Conservation (phyloP, 768 basidiomycete species). For the Dentipellis fragilis region DNA sequence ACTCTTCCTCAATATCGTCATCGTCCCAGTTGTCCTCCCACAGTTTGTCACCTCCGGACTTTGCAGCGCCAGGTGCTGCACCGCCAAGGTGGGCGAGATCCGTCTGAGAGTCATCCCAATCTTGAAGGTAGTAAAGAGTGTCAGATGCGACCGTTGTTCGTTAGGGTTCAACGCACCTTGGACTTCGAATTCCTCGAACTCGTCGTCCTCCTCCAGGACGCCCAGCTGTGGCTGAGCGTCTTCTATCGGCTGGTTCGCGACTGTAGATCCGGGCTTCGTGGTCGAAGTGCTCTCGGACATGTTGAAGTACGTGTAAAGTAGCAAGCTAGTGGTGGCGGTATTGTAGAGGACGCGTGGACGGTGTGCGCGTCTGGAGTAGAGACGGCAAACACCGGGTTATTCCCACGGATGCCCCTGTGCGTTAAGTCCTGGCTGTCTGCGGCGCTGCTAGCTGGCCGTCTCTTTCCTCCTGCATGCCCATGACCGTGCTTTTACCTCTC, state of each 20-base stretch:
- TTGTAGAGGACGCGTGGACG: too few species aligned
- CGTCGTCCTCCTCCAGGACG: conserved; percentile 94
- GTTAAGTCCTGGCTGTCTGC: too few species aligned
- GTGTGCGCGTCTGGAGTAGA: too few species aligned
- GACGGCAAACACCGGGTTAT: too few species aligned
- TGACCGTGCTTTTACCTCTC: too few species aligned
- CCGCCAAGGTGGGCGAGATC: conserved; percentile 72
- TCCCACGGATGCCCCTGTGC: too few species aligned
- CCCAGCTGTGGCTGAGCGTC: conserved; percentile 61
- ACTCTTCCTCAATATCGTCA: conserved; percentile 97
- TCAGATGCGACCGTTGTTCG: background rate
- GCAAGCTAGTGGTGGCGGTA: background rate
- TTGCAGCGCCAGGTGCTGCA: conserved; percentile 62
- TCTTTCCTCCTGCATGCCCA: too few species aligned
- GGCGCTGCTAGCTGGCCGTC: too few species aligned
- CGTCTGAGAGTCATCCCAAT: conserved; percentile 83
- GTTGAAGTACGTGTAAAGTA: background rate
- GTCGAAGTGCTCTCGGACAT: background rate
- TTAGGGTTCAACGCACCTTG: conserved; percentile 42
- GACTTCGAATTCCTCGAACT: conserved; percentile 88
- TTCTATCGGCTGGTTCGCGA: conserved; percentile 12
- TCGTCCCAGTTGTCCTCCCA: conserved; percentile 99
- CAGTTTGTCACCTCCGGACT: conserved; percentile 78
- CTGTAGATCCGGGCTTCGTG: background rate
- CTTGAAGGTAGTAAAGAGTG: conserved; percentile 24